phyloP scores from a whole-genome alignment of 2,329 filamentous ascomycete genomes.

The Anisogramma anomala region DNA sequence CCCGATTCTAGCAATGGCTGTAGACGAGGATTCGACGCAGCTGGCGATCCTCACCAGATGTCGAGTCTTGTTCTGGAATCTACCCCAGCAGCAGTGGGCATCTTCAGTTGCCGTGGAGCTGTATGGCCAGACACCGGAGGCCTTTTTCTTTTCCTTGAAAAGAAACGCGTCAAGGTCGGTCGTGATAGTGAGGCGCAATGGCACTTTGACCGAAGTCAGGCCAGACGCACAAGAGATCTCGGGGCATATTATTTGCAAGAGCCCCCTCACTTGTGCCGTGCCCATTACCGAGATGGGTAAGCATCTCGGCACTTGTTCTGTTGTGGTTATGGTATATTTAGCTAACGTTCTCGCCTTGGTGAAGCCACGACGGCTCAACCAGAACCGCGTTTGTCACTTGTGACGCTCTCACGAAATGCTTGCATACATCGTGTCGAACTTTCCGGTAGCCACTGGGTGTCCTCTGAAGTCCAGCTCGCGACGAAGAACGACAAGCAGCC shows the following conservation, averaged over 20 bases:
- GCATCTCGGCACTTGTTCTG: conserved; percentile 12
- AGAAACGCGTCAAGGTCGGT: conserved; percentile 33
- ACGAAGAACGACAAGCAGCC: conserved; percentile 32
- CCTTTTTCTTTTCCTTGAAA: conserved; percentile 50
- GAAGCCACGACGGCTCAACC: conserved; percentile 17
- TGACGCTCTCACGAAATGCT: conserved; percentile 39
- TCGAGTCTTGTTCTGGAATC: conserved; percentile 51
- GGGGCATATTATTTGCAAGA: conserved; percentile 40
- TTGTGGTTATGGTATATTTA: not conserved
- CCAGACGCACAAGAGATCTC: conserved; percentile 31
- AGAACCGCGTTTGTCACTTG: conserved; percentile 23
- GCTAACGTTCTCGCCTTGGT: not conserved
- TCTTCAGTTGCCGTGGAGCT: conserved; percentile 43
- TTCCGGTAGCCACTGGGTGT: conserved; percentile 36
- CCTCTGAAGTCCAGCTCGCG: conserved; percentile 32
- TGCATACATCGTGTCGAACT: conserved; percentile 37
- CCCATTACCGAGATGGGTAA: conserved; percentile 35
- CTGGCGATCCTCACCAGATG: conserved; percentile 53
- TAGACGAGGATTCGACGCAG: conserved; percentile 54
- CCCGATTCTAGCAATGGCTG: conserved; percentile 49
- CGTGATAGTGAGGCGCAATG: conserved; percentile 52
- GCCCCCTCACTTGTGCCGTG: conserved; percentile 38
- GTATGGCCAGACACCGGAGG: conserved; percentile 45
- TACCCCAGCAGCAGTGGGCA: conserved; percentile 45
- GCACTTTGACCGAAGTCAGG: conserved; percentile 47